Evolutionary conservation across 2,329 filamentous ascomycete species (phyloP), one percentile per base, ranked within the genome.

Genomic region (Hymenoscyphus repandus): DNA sequence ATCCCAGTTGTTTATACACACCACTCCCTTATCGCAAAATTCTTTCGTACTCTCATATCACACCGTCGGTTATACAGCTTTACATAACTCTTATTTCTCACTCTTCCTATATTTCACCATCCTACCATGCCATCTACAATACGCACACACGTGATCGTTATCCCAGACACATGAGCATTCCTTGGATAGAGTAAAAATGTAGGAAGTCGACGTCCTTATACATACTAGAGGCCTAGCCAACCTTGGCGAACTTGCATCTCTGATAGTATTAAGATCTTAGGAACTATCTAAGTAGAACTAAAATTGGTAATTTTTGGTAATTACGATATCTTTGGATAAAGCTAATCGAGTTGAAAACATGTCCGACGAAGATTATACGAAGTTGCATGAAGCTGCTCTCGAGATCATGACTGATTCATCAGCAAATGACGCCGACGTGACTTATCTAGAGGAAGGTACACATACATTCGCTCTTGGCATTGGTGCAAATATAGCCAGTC

Each of bases 261-360:
- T 65, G 49, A 59, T 1, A 52, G 59, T 6, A 33, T 72, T 1
- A 47, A 52, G 12, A 60, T 62, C 57, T 27, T 61, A 3, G 46
- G 46, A 10, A 58, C 60, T 1, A 71, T 78, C 32, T 65, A 76
- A n/a, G 79, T 79, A 3, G 71, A 74, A 12, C 63, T 83, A 6
- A 84, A 83, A 58, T 68, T 84, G 18, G 74, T 83, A 13, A 82
- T 84, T 53, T 74, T 80, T 0, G 81, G 81, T 0, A 84, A 84
- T 58, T 80, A 85, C 64, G 80, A 83, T 58, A 70, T 82, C 30
- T 76, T 73, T 2, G 70, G 79, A 83, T 56, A 11, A 20, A 12
- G 17, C 30, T 37, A 17, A 7, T n/a, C 39, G 47, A 15, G 32
- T 49, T 9, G 45, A 51, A n/a, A 51, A 53, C 6, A 55, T 65